A percentile compares a stretch with the other conserved stretches of the same genome.
Conservation (phyloP, 2,329 filamentous ascomycete genomes). For the Hypoxylon sp. region DNA sequence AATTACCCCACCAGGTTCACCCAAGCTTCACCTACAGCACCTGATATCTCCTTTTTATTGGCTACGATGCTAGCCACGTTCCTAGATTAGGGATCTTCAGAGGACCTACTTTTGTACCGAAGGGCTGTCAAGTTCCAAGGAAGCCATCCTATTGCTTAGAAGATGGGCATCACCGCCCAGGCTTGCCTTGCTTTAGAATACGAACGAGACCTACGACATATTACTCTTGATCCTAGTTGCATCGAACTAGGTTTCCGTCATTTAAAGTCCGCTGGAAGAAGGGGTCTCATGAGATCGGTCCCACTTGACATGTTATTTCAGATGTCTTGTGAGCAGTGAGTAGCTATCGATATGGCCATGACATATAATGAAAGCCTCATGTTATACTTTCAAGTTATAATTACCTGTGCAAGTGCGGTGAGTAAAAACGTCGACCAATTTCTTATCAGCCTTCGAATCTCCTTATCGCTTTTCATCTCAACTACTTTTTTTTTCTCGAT, state of each 20-base stretch:
- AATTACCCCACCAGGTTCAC: conserved; percentile 19
- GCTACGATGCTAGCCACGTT: conserved; percentile 29
- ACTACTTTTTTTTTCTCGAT: background rate
- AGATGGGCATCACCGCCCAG: conserved; percentile 31
- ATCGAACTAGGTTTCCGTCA: conserved; percentile 4
- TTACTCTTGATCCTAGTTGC: conserved; percentile 9
- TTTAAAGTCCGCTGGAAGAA: conserved; percentile 22
- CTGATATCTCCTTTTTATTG: conserved; percentile 18
- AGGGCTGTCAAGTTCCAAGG: conserved; percentile 16
- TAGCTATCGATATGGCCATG: background rate
- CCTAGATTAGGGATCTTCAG: conserved; percentile 24
- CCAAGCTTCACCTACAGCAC: background rate
- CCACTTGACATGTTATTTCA: conserved; percentile 10
- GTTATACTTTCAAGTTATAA: background rate
- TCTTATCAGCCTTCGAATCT: conserved; percentile 25
- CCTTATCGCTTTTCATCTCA: conserved; percentile 18
- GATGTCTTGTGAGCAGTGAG: background rate
- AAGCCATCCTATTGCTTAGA: conserved; percentile 30
- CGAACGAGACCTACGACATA: conserved; percentile 12
- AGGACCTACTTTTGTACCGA: conserved; percentile 19
- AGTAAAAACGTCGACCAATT: conserved; percentile 1
- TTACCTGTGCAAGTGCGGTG: background rate
- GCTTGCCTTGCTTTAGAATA: conserved; percentile 8
- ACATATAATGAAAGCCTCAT: conserved; percentile 1
- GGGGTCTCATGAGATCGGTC: conserved; percentile 4